Conservation (phyloP, 805 yeast genomes). For the Teunomyces funiuensis region DNA sequence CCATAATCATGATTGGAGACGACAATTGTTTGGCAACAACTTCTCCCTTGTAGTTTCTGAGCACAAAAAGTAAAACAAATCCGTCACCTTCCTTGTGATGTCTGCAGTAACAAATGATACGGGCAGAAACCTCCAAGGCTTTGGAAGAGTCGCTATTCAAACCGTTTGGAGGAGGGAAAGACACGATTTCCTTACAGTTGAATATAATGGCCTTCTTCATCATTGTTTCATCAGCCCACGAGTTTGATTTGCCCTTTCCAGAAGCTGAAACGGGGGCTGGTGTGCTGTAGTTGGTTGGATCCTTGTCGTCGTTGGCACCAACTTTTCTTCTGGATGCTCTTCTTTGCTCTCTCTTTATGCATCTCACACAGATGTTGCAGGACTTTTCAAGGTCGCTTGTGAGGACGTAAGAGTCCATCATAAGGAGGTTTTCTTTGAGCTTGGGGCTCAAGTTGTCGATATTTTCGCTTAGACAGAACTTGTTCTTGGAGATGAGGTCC, state of each 20-base stretch:
- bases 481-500: slow-evolving; percentile 84
- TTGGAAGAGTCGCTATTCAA: slow-evolving; percentile 31
- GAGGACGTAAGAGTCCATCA: slow-evolving; percentile 78
- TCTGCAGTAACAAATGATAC: slow-evolving; percentile 93
- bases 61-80: slow-evolving; percentile 66
- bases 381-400: slow-evolving; percentile 48
- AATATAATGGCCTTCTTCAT: slow-evolving; percentile 83
- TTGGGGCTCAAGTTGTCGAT: slow-evolving; percentile 42
- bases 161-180: slow-evolving; percentile 63
- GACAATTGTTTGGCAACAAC: slow-evolving; percentile 74
- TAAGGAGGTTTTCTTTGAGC: slow-evolving; percentile 54
- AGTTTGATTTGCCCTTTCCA: slow-evolving; percentile 55
- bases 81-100: slow-evolving; percentile 92
- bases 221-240: slow-evolving; percentile 73
- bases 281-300: slow-evolving; percentile 9
- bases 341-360: slow-evolving; percentile 90
- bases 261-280: slow-evolving; percentile 20
- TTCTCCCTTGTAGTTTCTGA: slow-evolving; percentile 59
- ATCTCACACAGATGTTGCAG: slow-evolving; percentile 81
- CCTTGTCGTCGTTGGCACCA: slow-evolving; percentile 33
- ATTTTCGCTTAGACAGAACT: slow-evolving; percentile 61
- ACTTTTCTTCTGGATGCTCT: slow-evolving; percentile 90
- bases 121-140: slow-evolving; percentile 54
- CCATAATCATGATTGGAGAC: slow-evolving; percentile 85
- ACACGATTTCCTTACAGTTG: slow-evolving; percentile 85